A percentile compares a stretch with the other conserved stretches of the same genome.
Evolutionary conservation across 805 yeast species (phyloP).

Genomic region (Blastobotrys parvus): DNA sequence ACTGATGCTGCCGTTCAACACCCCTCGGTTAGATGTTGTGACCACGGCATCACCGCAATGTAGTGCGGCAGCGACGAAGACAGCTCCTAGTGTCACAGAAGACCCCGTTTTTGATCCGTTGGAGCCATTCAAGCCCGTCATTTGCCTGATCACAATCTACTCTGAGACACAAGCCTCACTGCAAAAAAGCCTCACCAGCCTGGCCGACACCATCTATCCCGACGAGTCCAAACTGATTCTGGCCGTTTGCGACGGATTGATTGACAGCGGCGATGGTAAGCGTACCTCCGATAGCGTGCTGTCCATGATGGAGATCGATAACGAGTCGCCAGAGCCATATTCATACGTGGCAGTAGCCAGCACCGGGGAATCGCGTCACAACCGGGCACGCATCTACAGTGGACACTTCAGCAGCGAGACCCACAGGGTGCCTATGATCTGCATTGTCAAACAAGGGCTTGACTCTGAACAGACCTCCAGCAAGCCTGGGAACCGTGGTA

Average conservation of each 20-base stretch:
- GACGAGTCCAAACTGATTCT: slow-evolving; percentile 70
- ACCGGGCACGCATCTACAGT: slow-evolving; percentile 78
- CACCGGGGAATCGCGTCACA: slow-evolving; percentile 74
- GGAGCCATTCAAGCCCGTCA: slow-evolving; percentile 21
- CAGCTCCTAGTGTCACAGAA: no score
- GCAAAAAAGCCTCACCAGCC: slow-evolving; percentile 67
- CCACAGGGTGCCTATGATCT: slow-evolving; percentile 68
- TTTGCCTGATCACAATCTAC: slow-evolving; percentile 69
- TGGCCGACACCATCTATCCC: slow-evolving; percentile 75
- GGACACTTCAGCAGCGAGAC: slow-evolving; percentile 68
- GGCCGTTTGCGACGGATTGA: slow-evolving; percentile 79
- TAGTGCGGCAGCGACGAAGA: not conserved
- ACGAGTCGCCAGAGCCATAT: slow-evolving; percentile 54
- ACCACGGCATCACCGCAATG: not conserved
- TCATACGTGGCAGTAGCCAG: slow-evolving; percentile 78
- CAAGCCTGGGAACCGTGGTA: slow-evolving; percentile 92
- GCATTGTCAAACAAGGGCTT: slow-evolving; percentile 83
- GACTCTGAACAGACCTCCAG: slow-evolving; percentile 54
- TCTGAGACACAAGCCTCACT: slow-evolving; percentile 74
- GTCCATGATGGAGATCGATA: slow-evolving; percentile 55
- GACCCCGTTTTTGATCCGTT: no score
- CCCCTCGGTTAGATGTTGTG: not conserved
- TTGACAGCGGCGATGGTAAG: slow-evolving; percentile 69
- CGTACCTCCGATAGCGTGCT: slow-evolving; percentile 74
- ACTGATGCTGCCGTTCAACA: not conserved